Conservation (phyloP, 371 early-diverging fungal species). For the Smittium culicis region DNA sequence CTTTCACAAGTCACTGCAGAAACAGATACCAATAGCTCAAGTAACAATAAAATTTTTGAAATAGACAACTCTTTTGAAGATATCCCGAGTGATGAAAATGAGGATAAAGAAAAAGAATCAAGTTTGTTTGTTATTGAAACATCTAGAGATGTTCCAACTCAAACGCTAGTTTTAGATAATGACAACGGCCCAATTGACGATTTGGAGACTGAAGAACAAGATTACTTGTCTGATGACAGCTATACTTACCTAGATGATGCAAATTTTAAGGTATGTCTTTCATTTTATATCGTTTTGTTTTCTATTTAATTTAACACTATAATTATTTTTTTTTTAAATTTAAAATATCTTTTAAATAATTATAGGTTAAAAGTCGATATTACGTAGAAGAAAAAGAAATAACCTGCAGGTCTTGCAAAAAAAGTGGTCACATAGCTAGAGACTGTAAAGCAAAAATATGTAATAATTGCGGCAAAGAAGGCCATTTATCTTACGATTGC, state of each 20-base stretch:
- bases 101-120: too few relatives aligned
- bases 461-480: constrained; percentile 25
- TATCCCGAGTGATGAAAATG: too few relatives aligned
- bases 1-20: too few relatives aligned
- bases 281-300: too few relatives aligned
- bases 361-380: constrained; percentile 19
- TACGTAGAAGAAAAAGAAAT: constrained; percentile 28
- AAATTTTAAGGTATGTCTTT: not conserved
- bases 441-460: constrained; percentile 24
- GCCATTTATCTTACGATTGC: constrained; percentile 24
- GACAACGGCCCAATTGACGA: too few relatives aligned
- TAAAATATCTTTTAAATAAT: not conserved
- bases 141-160: not conserved
- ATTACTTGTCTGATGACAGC: not conserved
- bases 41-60: too few relatives aligned
- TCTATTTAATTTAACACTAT: too few relatives aligned
- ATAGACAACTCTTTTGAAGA: too few relatives aligned
- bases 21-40: too few relatives aligned
- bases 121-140: not conserved
- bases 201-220: not conserved
- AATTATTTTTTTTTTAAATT: too few relatives aligned
- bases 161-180: not conserved
- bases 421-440: constrained; percentile 25
- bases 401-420: constrained; percentile 21
- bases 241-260: not conserved